phyloP scores from a whole-genome alignment of 1,139 yeast species.

The Saccharomycopsis hybrid region DNA sequence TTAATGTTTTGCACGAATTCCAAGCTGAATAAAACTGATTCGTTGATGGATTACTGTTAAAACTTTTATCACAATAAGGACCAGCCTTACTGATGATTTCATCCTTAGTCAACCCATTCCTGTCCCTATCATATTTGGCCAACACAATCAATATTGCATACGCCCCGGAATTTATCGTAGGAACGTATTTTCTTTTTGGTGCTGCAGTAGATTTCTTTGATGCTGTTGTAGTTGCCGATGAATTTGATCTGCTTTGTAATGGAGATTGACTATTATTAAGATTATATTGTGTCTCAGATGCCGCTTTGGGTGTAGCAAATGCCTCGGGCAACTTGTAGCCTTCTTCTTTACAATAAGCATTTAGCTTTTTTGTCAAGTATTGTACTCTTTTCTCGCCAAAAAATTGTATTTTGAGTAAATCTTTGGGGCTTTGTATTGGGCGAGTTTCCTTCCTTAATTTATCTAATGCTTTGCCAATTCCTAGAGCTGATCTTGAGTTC shows the following conservation, averaged over 20 bases:
- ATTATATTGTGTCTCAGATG: neutral
- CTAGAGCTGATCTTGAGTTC: constrained; percentile 36
- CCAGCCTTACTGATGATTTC: constrained; percentile 53
- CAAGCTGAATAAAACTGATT: constrained; percentile 73
- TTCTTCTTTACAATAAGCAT: constrained; percentile 36
- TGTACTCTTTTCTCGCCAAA: constrained; percentile 47
- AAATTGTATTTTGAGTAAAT: constrained; percentile 37
- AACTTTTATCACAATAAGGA: constrained; percentile 58
- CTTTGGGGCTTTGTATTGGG: constrained; percentile 37
- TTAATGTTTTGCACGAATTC: constrained; percentile 60
- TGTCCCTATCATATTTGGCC: constrained; percentile 42
- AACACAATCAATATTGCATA: constrained; percentile 75
- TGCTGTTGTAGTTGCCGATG: constrained; percentile 15
- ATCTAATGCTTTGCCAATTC: constrained; percentile 39
- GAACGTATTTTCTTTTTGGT: constrained; percentile 52
- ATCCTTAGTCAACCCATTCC: constrained; percentile 52
- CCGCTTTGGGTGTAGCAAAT: constrained; percentile 7
- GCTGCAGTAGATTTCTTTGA: constrained; percentile 27
- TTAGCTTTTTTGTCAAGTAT: constrained; percentile 32
- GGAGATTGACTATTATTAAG: neutral
- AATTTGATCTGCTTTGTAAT: neutral
- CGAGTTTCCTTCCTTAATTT: constrained; percentile 33
- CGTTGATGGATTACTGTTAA: constrained; percentile 55
- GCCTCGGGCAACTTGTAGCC: constrained; percentile 32
- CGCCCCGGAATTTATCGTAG: constrained; percentile 75